Conservation (phyloP, 2,329 filamentous ascomycete species). For the Hymenoscyphus salicellus region DNA sequence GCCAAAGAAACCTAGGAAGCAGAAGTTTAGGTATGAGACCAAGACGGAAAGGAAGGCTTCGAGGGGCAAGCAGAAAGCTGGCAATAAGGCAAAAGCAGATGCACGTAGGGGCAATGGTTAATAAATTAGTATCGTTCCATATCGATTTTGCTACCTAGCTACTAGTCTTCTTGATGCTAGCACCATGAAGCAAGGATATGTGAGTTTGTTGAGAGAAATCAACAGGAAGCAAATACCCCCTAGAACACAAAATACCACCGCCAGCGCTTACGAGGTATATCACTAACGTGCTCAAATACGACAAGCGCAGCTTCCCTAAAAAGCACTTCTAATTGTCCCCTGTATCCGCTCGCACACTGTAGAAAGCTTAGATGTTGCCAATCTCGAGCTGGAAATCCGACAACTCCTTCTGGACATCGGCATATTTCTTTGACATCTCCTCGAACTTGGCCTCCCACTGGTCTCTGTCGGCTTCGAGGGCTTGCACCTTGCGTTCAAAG, state of each 20-base stretch:
- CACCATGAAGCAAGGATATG: conserved; percentile 20
- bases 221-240: conserved; percentile 25
- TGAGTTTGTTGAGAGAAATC: conserved; percentile 26
- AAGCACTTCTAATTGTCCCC: conserved; percentile 13
- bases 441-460: conserved; percentile 98
- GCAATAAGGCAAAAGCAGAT: conserved; percentile 45
- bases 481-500: conserved; percentile 98
- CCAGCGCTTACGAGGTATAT: conserved; percentile 30
- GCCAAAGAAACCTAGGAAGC: conserved; percentile 37
- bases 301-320: conserved; percentile 14
- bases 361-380: conserved; percentile 71
- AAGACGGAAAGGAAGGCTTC: conserved; percentile 67
- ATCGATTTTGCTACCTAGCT: conserved; percentile 11
- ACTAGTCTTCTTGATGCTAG: conserved; percentile 7
- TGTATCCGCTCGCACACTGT: not conserved
- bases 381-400: conserved; percentile 89
- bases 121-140: conserved; percentile 18
- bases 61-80: conserved; percentile 67
- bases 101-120: conserved; percentile 33
- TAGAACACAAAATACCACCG: conserved; percentile 29
- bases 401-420: conserved; percentile 79
- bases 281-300: conserved; percentile 26
- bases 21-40: conserved; percentile 61
- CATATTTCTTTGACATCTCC: conserved; percentile 92
- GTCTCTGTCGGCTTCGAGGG: conserved; percentile 85